Evolutionary conservation across 768 basidiomycete genomes (phyloP).

Genomic region (Mycena indigotica): DNA sequence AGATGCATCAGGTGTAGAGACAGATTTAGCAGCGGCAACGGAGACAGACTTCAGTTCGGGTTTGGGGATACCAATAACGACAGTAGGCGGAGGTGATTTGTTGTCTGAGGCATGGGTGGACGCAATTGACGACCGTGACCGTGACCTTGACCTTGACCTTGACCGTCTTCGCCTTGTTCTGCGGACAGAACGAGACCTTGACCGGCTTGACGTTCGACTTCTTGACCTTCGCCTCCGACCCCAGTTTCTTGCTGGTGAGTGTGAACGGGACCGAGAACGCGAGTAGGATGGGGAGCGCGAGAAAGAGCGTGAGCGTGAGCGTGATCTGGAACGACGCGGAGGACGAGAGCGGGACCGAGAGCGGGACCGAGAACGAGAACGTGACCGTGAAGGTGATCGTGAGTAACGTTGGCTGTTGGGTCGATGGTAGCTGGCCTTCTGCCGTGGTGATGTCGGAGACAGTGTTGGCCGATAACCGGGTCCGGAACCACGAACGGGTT

Average conservation of each 20-base stretch:
- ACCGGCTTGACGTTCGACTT: neutral
- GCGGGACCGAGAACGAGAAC: constrained; percentile 35
- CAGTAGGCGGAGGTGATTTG: constrained; percentile 24
- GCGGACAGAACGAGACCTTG: neutral
- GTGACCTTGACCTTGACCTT: constrained; percentile 17
- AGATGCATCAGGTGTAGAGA: neutral
- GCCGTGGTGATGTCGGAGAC: constrained; percentile 30
- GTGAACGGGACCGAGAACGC: constrained; percentile 19
- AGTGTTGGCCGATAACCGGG: constrained; percentile 57
- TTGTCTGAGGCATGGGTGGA: constrained; percentile 50
- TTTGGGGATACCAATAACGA: constrained; percentile 8
- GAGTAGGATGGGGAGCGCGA: constrained; percentile 15
- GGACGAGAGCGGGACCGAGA: constrained; percentile 21
- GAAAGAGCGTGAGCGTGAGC: constrained; percentile 2
- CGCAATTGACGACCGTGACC: constrained; percentile 59
- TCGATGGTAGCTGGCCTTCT: constrained; percentile 4
- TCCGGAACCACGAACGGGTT: no score
- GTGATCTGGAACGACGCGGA: constrained; percentile 23
- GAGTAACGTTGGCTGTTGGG: constrained; percentile 6
- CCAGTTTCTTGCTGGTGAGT: constrained; percentile 18
- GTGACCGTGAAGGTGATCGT: constrained; percentile 19
- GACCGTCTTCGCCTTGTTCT: neutral
- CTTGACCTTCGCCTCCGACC: neutral
- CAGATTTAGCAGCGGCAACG: neutral
- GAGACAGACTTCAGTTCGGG: constrained; percentile 13